Percentiles rank a stretch among this genome's conserved stretches.
Evolutionary conservation across 2,329 filamentous ascomycete genomes (phyloP).

Genomic region (Pestalotiopsis sp.): DNA sequence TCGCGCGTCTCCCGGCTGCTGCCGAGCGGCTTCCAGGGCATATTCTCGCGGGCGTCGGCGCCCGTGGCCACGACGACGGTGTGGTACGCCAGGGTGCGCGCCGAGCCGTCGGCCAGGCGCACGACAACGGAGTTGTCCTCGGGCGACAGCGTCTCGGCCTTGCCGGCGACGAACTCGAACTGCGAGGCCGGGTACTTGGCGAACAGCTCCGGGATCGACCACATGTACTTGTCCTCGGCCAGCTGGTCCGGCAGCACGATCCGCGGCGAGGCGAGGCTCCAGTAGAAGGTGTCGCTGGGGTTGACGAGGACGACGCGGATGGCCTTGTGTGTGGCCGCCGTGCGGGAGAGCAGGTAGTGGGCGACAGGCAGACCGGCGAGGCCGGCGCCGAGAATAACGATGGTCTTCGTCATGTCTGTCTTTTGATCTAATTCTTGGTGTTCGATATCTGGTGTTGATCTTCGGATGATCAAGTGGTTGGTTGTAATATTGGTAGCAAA

Average conservation of each 20-base stretch:
- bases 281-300: constrained; percentile 53
- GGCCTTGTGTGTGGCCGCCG: constrained; percentile 39
- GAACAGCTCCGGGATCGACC: constrained; percentile 46
- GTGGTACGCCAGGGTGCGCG: constrained; percentile 49
- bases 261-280: constrained; percentile 51
- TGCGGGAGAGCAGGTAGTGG: constrained; percentile 52
- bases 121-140: constrained; percentile 45
- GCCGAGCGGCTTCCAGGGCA: constrained; percentile 53
- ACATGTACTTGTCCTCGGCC: constrained; percentile 43
- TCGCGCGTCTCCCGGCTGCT: constrained; percentile 45
- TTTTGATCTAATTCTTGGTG: background rate
- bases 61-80: constrained; percentile 60
- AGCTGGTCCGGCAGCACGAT: constrained; percentile 49
- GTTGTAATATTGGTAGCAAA: background rate
- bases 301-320: constrained; percentile 49
- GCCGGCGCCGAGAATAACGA: constrained; percentile 55
- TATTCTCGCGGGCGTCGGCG: constrained; percentile 40
- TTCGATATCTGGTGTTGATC: background rate
- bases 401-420: constrained; percentile 32
- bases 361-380: constrained; percentile 48
- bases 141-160: constrained; percentile 47
- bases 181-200: constrained; percentile 45
- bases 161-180: constrained; percentile 57
- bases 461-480: background rate
- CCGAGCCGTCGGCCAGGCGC: constrained; percentile 33